Evolutionary conservation across 495 filamentous ascomycete genomes (phyloP), one percentile per base, ranked within the genome.

Genomic region (Podospora australis): DNA sequence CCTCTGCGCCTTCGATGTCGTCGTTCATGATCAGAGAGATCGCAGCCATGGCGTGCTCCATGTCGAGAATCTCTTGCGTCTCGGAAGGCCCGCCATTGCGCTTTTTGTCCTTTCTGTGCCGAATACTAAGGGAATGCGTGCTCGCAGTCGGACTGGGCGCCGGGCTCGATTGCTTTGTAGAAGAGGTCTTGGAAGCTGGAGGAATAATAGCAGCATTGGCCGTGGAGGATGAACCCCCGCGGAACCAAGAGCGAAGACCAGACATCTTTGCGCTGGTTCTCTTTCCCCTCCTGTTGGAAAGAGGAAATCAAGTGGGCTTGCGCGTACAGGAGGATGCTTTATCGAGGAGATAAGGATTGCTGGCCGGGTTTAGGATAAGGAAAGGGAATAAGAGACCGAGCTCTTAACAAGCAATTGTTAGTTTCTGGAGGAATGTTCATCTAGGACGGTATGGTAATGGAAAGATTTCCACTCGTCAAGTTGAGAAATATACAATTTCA

Each of bases 1-100:
- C 74, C 65, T 96, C 91, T 2, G 92, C 92, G 24, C 78, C 82
- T 34, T 88, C 87, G 47, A 97, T 84, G 67, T 96, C 90, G 67
- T 98, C 92, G 60, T 92, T 87, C 73, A 98, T 88, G 58, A 98
- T 91, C 25, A 84, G 65, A 1, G 63, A 60, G 7, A 68, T 62
- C 10, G 70, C 67, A 14, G 48, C 49, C 59, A 78, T 70, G 19
- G 75, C 74, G 45, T 76, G 63, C n/a, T 68, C 59, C 13, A 79
- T 49, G 68, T 78, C 30, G 67, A 52, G 56, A 19, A 60, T 48
- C 40, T 66, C 62, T 29, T 59, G 53, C 20, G 47, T 45, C 11
- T 39, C 51, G 49, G 57, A 54, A 10, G 54, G 34, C 14, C 61
- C 51, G 10, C 55, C 50, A 36, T 60, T 62, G 24, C 60, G 59